Conservation (phyloP, 768 basidiomycete species). For the Podaxis sp. region DNA sequence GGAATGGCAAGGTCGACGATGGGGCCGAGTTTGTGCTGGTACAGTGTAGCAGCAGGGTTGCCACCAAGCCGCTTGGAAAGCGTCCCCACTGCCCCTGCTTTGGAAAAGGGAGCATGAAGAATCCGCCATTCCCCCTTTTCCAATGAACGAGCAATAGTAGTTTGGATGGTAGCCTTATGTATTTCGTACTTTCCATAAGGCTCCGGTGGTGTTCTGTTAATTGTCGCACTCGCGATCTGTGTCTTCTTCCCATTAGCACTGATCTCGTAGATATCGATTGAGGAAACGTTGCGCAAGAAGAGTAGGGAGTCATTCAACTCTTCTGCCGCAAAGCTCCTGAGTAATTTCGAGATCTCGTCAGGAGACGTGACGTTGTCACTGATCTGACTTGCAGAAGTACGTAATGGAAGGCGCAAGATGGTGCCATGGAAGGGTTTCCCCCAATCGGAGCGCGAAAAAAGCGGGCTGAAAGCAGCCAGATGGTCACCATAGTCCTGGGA, state of each 20-base stretch:
- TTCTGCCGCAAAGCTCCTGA: constrained; percentile 37
- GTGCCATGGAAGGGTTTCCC: constrained; percentile 34
- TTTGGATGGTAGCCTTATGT: constrained; percentile 16
- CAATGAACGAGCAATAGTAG: neutral
- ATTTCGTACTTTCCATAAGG: constrained; percentile 14
- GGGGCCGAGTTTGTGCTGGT: constrained; percentile 40
- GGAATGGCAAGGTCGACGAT: constrained; percentile 37
- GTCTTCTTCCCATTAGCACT: constrained; percentile 21
- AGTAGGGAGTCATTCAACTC: constrained; percentile 41
- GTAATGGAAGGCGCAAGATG: constrained; percentile 46
- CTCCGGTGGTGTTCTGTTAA: neutral
- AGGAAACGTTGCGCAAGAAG: constrained; percentile 39
- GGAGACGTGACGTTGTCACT: constrained; percentile 30
- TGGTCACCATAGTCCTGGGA: constrained; percentile 26
- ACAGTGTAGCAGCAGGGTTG: constrained; percentile 23
- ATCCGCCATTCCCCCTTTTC: constrained; percentile 33
- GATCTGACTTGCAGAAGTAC: constrained; percentile 30
- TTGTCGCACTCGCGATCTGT: neutral
- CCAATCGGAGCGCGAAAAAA: constrained; percentile 19
- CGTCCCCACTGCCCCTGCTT: constrained; percentile 21
- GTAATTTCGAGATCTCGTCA: constrained; percentile 33
- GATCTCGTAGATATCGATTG: constrained; percentile 40
- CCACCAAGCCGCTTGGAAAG: constrained; percentile 26
- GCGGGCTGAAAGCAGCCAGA: constrained; percentile 28
- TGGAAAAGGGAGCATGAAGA: constrained; percentile 26